phyloP scores from a whole-genome alignment of 164 flowering plant genomes.

The Kalanchoe fedtschenkoi region DNA sequence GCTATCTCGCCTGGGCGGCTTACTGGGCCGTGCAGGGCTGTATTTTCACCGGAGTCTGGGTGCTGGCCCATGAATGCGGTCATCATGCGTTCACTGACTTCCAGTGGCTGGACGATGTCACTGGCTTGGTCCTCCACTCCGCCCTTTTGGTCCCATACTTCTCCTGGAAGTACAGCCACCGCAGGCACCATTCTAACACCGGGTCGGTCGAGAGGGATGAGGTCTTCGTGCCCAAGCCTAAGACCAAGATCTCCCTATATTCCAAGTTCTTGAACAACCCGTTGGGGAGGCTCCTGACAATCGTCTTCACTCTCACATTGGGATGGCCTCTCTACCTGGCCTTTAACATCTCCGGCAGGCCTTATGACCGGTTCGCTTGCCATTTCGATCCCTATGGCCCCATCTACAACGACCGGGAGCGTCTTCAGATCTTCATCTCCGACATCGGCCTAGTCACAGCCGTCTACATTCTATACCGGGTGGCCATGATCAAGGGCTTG shows the following conservation, averaged over 20 bases:
- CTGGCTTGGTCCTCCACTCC: background rate
- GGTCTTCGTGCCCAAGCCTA: background rate
- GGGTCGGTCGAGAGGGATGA: background rate
- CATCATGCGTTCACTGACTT: background rate
- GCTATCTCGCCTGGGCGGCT: background rate
- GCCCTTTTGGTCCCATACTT: background rate
- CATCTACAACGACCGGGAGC: background rate
- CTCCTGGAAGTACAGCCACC: background rate
- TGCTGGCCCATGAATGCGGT: slow-evolving; percentile 1
- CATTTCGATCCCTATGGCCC: background rate
- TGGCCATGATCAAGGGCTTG: background rate
- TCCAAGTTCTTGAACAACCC: background rate
- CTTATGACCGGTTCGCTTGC: background rate
- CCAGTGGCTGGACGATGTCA: background rate
- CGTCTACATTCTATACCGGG: background rate
- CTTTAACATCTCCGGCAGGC: background rate
- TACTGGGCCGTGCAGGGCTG: background rate
- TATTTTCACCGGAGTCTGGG: background rate
- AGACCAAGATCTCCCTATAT: background rate
- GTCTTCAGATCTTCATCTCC: background rate
- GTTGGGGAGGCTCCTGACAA: background rate
- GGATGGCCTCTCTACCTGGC: background rate
- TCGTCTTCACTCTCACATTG: background rate
- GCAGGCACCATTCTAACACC: background rate
- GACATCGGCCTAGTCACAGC: background rate